phyloP scores from a whole-genome alignment of 2,329 filamentous ascomycete species.

The Cladobotryum protrusum region DNA sequence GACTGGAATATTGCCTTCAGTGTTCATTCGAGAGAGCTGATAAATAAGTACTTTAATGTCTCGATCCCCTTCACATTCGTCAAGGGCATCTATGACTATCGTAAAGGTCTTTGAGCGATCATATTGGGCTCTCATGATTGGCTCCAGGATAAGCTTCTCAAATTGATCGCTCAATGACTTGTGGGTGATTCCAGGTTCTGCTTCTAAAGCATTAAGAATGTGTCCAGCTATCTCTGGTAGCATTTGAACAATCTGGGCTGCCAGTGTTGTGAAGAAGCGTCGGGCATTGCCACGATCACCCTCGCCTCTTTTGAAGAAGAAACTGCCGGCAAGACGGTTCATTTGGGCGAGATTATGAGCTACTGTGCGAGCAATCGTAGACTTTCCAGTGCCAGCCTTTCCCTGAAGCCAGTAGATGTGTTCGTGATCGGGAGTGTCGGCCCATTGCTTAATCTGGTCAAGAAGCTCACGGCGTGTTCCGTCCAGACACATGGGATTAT shows the following conservation, averaged over 20 bases:
- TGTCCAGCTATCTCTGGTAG: slow-evolving; percentile 18
- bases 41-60: slow-evolving; percentile 25
- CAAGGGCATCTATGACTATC: slow-evolving; percentile 30
- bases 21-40: background rate
- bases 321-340: slow-evolving; percentile 25
- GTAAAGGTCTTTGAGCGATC: background rate
- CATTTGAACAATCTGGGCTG: slow-evolving; percentile 24
- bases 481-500: background rate
- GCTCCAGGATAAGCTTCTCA: slow-evolving; percentile 5
- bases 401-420: slow-evolving; percentile 13
- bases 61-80: slow-evolving; percentile 21
- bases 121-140: background rate
- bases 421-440: background rate
- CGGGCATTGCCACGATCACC: slow-evolving; percentile 26
- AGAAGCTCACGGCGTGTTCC: background rate
- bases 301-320: slow-evolving; percentile 38
- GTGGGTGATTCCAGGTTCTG: background rate
- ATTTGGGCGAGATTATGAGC: background rate
- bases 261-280: slow-evolving; percentile 35
- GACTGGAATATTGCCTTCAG: background rate
- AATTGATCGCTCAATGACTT: slow-evolving; percentile 11
- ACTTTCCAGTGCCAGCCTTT: slow-evolving; percentile 19
- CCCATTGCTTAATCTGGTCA: slow-evolving; percentile 5
- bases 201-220: background rate
- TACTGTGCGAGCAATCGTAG: slow-evolving; percentile 14